Percentiles rank a stretch among this genome's conserved stretches.
phyloP scores from a whole-genome alignment of 2,329 filamentous ascomycete species.

The Trichophyton verrucosum region DNA sequence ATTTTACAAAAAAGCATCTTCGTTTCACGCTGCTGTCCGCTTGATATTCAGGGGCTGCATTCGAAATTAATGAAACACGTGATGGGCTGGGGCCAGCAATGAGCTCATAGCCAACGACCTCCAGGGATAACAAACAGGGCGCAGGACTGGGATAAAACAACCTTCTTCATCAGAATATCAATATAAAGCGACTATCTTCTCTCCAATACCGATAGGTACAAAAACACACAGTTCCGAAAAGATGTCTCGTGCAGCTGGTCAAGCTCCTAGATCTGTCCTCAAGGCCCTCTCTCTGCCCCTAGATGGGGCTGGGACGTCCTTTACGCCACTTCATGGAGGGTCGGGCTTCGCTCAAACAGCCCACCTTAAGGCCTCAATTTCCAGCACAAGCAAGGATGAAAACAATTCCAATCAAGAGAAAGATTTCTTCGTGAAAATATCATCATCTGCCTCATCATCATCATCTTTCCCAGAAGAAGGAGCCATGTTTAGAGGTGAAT shows the following conservation, averaged over 20 bases:
- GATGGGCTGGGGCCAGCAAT: too few relatives aligned
- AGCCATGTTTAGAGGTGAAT: conserved; percentile 52
- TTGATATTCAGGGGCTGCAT: too few relatives aligned
- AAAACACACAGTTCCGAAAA: background rate
- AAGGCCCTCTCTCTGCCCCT: conserved; percentile 26
- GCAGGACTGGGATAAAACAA: too few relatives aligned
- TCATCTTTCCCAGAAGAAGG: conserved; percentile 5
- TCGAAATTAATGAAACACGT: too few relatives aligned
- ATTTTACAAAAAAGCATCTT: too few relatives aligned
- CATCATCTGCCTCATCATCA: conserved; percentile 12
- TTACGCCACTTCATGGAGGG: conserved; percentile 27
- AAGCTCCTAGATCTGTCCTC: conserved; percentile 25
- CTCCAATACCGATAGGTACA: too few relatives aligned
- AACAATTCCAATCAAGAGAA: conserved; percentile 16
- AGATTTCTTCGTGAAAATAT: conserved; percentile 32
- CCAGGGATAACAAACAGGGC: too few relatives aligned
- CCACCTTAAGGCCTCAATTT: conserved; percentile 22
- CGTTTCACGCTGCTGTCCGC: too few relatives aligned
- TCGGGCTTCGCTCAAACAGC: conserved; percentile 36
- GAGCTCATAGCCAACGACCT: too few relatives aligned
- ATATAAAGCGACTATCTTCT: too few relatives aligned
- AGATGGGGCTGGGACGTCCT: conserved; percentile 22
- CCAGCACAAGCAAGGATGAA: conserved; percentile 11
- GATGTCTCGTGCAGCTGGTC: background rate
- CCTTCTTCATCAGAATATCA: too few relatives aligned